These are phyloP conservation scores for Saccharomycopsis vini DNA, from an alignment of 805 yeast genomes.

Conservation along the genomic window DNA sequence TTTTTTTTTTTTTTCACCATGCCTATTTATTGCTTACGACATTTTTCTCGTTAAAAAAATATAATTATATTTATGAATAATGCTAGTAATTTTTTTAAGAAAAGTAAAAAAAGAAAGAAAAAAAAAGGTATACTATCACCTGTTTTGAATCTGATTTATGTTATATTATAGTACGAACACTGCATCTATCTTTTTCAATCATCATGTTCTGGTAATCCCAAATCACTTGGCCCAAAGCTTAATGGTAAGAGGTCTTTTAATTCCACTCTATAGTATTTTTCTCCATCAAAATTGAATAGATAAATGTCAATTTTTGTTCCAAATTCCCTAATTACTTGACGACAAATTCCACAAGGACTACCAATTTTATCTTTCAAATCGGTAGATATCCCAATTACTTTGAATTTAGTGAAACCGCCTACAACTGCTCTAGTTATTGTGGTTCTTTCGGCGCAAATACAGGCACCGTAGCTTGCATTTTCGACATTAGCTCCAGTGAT, in stretches of 20 bases:
- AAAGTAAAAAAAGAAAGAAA: not conserved
- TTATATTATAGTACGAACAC: not conserved
- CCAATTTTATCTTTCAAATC: slow-evolving; percentile 46
- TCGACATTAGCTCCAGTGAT: slow-evolving; percentile 80
- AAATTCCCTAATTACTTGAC: slow-evolving; percentile 86
- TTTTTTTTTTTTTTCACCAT: not conserved
- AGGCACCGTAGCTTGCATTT: slow-evolving; percentile 82
- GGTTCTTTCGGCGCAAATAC: slow-evolving; percentile 70
- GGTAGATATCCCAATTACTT: slow-evolving; percentile 60
- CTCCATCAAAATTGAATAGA: slow-evolving; percentile 57
- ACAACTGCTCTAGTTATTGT: slow-evolving; percentile 51
- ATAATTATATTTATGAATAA: too few species aligned
- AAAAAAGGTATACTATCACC: not conserved
- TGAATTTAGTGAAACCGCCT: slow-evolving; percentile 30
- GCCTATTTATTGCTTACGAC: not conserved
- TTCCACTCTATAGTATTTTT: slow-evolving; percentile 34
- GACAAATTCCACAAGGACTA: slow-evolving; percentile 90
- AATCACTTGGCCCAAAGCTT: slow-evolving; percentile 78
- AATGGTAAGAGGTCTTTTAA: slow-evolving; percentile 64
- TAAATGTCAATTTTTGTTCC: slow-evolving; percentile 47
- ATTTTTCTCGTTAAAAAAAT: not conserved
- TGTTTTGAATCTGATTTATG: not conserved
- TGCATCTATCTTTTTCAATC: not conserved
- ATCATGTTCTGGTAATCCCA: slow-evolving; percentile 23
- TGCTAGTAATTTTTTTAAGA: not conserved